phyloP scores from a whole-genome alignment of 768 basidiomycete species.

The Thelephora ganbajun region DNA sequence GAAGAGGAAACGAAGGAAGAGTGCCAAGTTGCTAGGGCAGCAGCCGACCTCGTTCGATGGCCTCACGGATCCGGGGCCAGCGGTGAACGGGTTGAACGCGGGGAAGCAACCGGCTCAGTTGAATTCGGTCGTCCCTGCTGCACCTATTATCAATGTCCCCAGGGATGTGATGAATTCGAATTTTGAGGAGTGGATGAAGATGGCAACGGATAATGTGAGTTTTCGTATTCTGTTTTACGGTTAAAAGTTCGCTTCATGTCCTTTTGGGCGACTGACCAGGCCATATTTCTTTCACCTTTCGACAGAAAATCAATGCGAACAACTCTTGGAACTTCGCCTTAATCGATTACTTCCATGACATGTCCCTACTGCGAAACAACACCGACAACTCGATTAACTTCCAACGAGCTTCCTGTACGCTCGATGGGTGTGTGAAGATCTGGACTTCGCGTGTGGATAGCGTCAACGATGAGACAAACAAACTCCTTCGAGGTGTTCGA shows the following conservation, averaged over 20 bases:
- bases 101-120: conserved; percentile 36
- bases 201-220: conserved; percentile 86
- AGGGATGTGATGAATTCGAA: conserved; percentile 84
- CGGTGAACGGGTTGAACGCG: conserved; percentile 25
- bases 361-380: conserved; percentile 87
- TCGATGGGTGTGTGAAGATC: conserved; percentile 98
- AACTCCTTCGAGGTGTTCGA: conserved; percentile 80
- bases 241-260: conserved; percentile 1
- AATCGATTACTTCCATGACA: conserved; percentile 98
- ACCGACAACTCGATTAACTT: conserved; percentile 97
- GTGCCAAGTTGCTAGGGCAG: conserved; percentile 40
- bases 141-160: conserved; percentile 45
- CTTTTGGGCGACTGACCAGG: background rate
- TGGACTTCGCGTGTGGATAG: conserved; percentile 98
- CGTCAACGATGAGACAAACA: conserved; percentile 93
- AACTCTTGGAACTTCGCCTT: conserved; percentile 98
- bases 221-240: background rate
- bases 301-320: conserved; percentile 93
- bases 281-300: conserved; percentile 4
- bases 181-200: conserved; percentile 99
- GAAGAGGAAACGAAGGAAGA: conserved; percentile 72
- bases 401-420: conserved; percentile 92
- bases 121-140: conserved; percentile 37
- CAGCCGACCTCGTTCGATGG: conserved; percentile 24
- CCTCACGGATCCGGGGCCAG: conserved; percentile 42